Conservation (phyloP, 169 alveolate species). For the Babesia caballi region DNA sequence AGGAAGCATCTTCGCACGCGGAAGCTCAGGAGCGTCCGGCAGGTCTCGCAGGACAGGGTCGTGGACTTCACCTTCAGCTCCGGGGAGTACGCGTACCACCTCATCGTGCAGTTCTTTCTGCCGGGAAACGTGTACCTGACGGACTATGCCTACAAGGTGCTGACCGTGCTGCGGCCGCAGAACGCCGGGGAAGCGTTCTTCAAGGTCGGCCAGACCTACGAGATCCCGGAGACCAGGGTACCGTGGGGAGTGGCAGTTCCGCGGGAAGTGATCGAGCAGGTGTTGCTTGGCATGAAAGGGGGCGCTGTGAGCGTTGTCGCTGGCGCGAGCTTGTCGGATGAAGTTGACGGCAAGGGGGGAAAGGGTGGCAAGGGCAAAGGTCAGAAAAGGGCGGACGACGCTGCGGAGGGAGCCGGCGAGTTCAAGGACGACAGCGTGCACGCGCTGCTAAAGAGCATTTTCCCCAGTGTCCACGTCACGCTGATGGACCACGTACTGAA, state of each 20-base stretch:
- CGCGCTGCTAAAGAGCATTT: slow-evolving; percentile 13
- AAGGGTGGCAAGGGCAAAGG: background rate
- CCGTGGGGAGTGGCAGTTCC: slow-evolving; percentile 12
- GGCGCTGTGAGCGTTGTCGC: background rate
- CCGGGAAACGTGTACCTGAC: slow-evolving; percentile 91
- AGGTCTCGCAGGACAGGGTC: slow-evolving; percentile 90
- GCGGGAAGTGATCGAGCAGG: background rate
- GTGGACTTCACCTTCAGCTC: slow-evolving; percentile 88
- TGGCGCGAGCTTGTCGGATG: background rate
- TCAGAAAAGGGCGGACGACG: background rate
- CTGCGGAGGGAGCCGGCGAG: background rate
- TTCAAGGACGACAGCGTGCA: background rate
- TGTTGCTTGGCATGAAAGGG: background rate
- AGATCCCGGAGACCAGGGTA: slow-evolving; percentile 11
- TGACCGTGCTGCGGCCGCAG: slow-evolving; percentile 67
- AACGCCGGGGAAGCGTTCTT: slow-evolving; percentile 60
- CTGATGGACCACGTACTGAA: slow-evolving; percentile 6
- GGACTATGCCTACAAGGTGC: slow-evolving; percentile 84
- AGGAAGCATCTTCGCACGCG: slow-evolving; percentile 72
- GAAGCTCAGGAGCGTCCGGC: slow-evolving; percentile 67
- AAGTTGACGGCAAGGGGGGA: background rate
- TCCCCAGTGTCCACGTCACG: slow-evolving; percentile 37
- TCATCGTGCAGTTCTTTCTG: slow-evolving; percentile 89
- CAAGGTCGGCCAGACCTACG: slow-evolving; percentile 46
- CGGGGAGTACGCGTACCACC: slow-evolving; percentile 87